A percentile compares a stretch with the other conserved stretches of the same genome.
Evolutionary conservation across 257 asterid species (phyloP).

Genomic region (Scutellaria baicalensis): DNA sequence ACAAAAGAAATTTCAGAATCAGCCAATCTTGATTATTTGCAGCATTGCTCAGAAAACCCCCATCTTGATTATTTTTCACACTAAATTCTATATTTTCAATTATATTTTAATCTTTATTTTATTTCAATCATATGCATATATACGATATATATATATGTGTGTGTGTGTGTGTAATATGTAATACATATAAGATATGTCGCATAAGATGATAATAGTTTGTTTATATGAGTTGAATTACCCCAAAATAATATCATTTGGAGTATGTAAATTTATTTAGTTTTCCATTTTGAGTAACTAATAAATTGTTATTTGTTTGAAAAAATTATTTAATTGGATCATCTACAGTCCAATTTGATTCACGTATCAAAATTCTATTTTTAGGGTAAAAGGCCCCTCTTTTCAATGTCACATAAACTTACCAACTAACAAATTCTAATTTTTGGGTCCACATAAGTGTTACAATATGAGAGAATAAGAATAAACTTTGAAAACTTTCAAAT

Average conservation of each 20-base stretch:
- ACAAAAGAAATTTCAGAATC: constrained; percentile 16
- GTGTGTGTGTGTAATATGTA: no score
- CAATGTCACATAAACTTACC: not conserved
- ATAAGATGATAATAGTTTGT: no score
- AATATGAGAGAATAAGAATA: constrained; percentile 27
- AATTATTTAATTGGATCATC: no score
- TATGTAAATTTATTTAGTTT: not conserved
- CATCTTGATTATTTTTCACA: not conserved
- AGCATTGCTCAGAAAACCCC: constrained; percentile 19
- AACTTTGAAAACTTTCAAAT: constrained; percentile 13
- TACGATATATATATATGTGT: not conserved
- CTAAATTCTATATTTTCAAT: no score
- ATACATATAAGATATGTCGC: no score
- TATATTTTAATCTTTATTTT: not conserved
- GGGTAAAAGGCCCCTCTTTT: constrained; percentile 28
- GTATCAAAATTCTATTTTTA: no score
- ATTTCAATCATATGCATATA: not conserved
- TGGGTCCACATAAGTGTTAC: constrained; percentile 15
- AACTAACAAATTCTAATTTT: constrained; percentile 6
- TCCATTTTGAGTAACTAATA: no score
- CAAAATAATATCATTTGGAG: no score
- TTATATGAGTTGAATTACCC: no score
- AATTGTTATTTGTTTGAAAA: no score
- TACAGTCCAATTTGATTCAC: no score
- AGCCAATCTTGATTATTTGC: not conserved